These are phyloP conservation scores for Gymnopus androsaceus DNA, from an alignment of 1,284 basidiomycete genomes.

Conservation along the genomic window DNA sequence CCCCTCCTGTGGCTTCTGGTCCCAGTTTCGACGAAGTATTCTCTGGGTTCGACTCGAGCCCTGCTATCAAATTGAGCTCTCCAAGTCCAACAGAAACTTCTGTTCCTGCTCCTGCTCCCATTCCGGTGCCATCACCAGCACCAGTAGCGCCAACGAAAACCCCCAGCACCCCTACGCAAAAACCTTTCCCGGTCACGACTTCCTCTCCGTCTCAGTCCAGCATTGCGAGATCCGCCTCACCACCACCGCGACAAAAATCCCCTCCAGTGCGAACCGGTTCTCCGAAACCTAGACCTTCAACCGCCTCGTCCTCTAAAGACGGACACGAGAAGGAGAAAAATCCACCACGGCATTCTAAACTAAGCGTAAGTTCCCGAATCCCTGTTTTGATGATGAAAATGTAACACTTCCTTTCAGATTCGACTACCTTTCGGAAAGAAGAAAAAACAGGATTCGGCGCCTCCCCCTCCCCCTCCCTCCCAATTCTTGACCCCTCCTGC, in stretches of 20 bases:
- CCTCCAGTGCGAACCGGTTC: constrained; percentile 57
- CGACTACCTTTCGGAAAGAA: constrained; percentile 77
- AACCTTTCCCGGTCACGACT: constrained; percentile 36
- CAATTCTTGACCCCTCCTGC: constrained; percentile 46
- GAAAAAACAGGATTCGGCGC: constrained; percentile 57
- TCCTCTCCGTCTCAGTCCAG: constrained; percentile 35
- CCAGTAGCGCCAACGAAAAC: background rate
- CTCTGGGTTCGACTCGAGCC: constrained; percentile 46
- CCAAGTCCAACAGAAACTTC: constrained; percentile 23
- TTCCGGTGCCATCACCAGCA: constrained; percentile 25
- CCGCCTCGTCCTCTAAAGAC: constrained; percentile 58
- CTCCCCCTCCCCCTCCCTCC: constrained; percentile 44
- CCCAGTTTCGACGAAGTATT: constrained; percentile 66
- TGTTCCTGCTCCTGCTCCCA: constrained; percentile 16
- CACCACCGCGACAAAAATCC: constrained; percentile 31
- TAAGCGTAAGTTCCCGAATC: constrained; percentile 60
- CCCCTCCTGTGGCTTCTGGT: constrained; percentile 22
- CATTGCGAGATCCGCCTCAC: constrained; percentile 37
- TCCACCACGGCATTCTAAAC: constrained; percentile 62
- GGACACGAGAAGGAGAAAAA: constrained; percentile 45
- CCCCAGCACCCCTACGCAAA: constrained; percentile 31
- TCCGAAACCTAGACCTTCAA: constrained; percentile 43
- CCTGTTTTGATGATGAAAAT: constrained; percentile 12
- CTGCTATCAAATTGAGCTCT: constrained; percentile 43
- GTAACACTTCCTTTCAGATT: constrained; percentile 45